phyloP scores from a whole-genome alignment of 257 asterid genomes.

The Fraxinus quadrangulata region DNA sequence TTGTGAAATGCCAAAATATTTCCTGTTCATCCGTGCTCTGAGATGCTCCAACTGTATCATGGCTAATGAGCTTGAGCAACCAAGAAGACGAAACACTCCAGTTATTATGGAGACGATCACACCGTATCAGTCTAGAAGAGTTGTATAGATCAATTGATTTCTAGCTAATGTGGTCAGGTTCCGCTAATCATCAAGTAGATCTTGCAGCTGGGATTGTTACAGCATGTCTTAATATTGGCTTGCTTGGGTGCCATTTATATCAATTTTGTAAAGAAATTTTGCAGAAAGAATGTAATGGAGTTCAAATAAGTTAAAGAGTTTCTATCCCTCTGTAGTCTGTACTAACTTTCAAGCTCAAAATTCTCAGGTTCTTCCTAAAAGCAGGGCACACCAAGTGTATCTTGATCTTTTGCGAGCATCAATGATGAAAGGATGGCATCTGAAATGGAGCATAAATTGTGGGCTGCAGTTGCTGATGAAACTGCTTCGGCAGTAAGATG shows the following conservation, averaged over 20 bases:
- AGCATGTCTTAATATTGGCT: slow-evolving; percentile 81
- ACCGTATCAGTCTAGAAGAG: slow-evolving; percentile 83
- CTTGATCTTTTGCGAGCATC: slow-evolving; percentile 78
- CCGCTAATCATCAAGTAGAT: slow-evolving; percentile 83
- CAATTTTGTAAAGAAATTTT: slow-evolving; percentile 85
- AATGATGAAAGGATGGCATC: slow-evolving; percentile 57
- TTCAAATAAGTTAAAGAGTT: slow-evolving; percentile 59
- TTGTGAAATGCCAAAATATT: slow-evolving; percentile 94
- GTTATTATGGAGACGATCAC: slow-evolving; percentile 63
- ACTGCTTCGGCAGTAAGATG: slow-evolving; percentile 92
- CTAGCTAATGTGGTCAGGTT: slow-evolving; percentile 71
- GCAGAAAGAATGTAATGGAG: slow-evolving; percentile 64
- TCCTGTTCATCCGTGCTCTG: slow-evolving; percentile 66
- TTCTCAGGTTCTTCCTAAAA: slow-evolving; percentile 85
- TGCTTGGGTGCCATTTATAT: slow-evolving; percentile 81
- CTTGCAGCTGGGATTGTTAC: slow-evolving; percentile 77
- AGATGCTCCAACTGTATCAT: slow-evolving; percentile 73
- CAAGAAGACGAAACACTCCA: slow-evolving; percentile 41
- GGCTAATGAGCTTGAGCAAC: slow-evolving; percentile 87
- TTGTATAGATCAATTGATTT: slow-evolving; percentile 85
- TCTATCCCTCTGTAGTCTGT: slow-evolving; percentile 53
- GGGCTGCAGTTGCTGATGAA: slow-evolving; percentile 91
- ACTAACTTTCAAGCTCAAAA: slow-evolving; percentile 63
- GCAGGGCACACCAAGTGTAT: slow-evolving; percentile 89
- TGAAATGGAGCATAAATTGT: slow-evolving; percentile 64